phyloP scores from a whole-genome alignment of 192 early-diverging fungal genomes.

The Podila clonocystis region DNA sequence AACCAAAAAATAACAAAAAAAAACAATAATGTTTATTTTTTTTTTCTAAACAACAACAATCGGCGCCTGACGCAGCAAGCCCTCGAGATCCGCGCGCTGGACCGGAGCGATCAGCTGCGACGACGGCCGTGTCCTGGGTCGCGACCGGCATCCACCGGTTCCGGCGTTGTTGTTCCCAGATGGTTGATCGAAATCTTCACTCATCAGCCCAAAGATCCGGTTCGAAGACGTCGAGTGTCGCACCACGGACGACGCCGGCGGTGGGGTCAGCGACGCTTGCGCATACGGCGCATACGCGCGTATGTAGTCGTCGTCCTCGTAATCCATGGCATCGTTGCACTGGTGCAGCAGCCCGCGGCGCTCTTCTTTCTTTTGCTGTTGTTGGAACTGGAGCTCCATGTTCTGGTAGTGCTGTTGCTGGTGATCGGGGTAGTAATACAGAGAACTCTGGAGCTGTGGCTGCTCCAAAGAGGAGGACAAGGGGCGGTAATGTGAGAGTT shows the following conservation, averaged over 20 bases:
- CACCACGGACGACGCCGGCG: constrained; percentile 5
- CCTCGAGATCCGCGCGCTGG: neutral
- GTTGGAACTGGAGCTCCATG: neutral
- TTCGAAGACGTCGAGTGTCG: constrained; percentile 4
- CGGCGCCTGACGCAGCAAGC: neutral
- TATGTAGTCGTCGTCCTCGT: neutral
- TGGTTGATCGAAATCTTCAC: neutral
- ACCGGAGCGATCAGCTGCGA: neutral
- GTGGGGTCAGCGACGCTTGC: constrained; percentile 10
- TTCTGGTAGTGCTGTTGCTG: neutral
- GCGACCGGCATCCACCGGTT: constrained; percentile 4
- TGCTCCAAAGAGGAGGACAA: neutral
- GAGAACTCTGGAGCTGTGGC: neutral
- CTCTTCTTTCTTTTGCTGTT: neutral
- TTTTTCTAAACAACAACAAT: neutral
- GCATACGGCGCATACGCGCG: neutral
- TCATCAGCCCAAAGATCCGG: neutral
- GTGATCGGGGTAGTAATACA: neutral
- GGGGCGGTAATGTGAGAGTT: neutral
- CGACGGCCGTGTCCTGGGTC: neutral
- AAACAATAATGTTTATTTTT: neutral
- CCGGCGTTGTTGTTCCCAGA: neutral
- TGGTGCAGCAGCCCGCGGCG: neutral
- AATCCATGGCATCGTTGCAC: neutral
- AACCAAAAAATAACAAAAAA: neutral